These are phyloP conservation scores for Colletotrichum zoysiae DNA, from an alignment of 2,329 filamentous ascomycete genomes.

Conservation along the genomic window DNA sequence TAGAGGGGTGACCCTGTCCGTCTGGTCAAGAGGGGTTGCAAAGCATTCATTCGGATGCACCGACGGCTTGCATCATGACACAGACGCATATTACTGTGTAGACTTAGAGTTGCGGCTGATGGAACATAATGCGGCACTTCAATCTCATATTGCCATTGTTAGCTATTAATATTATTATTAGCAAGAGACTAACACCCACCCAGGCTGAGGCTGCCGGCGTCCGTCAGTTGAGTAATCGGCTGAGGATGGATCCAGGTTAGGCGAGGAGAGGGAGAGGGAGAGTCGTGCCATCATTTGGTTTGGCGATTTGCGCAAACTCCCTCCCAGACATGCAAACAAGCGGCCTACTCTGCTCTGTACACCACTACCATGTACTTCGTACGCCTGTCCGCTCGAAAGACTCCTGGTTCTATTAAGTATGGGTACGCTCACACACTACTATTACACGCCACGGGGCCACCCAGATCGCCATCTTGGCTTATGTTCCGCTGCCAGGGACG, in stretches of 20 bases:
- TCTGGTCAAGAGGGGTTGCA: neutral
- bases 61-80: slow-evolving; percentile 2
- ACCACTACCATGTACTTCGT: neutral
- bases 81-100: slow-evolving; percentile 1
- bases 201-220: slow-evolving; percentile 1
- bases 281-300: neutral
- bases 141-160: neutral
- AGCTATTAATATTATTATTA: neutral
- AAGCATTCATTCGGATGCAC: neutral
- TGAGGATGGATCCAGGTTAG: neutral
- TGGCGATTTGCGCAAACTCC: slow-evolving; percentile 13
- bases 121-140: slow-evolving; percentile 15
- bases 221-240: too few relatives aligned
- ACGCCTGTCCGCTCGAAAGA: neutral
- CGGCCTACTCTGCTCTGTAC: neutral
- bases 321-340: slow-evolving; percentile 16
- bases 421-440: too few relatives aligned
- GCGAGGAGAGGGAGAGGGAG: neutral
- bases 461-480: slow-evolving; percentile 28
- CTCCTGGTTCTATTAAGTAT: too few relatives aligned
- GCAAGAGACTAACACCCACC: neutral
- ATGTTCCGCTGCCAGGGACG: slow-evolving; percentile 9
- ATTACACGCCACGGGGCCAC: neutral
- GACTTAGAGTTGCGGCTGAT: slow-evolving; percentile 12
- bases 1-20: neutral